phyloP scores from a whole-genome alignment of 768 basidiomycete genomes.

The Suillus brevipes region DNA sequence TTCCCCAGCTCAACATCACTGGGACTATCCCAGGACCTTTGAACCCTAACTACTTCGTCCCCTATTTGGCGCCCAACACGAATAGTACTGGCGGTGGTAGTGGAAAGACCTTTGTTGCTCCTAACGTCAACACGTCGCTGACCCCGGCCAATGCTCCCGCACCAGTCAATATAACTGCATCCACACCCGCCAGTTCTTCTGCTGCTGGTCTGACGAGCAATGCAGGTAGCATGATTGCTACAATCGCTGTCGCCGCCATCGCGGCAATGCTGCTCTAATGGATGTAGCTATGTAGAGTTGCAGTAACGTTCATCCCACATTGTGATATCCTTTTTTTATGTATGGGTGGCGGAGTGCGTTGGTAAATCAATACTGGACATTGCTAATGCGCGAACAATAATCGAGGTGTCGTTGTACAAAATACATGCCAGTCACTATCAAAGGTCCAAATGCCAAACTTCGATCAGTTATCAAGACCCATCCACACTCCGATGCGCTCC shows the following conservation, averaged over 20 bases:
- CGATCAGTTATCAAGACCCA: slow-evolving; percentile 16
- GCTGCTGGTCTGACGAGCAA: background rate
- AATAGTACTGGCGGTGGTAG: slow-evolving; percentile 42
- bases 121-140: slow-evolving; percentile 35
- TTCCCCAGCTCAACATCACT: slow-evolving; percentile 43
- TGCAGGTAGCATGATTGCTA: background rate
- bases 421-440: background rate
- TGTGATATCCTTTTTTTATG: background rate
- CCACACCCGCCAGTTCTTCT: background rate
- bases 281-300: background rate
- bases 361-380: background rate
- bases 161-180: slow-evolving; percentile 42
- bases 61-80: slow-evolving; percentile 45
- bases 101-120: slow-evolving; percentile 40
- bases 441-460: background rate
- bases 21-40: slow-evolving; percentile 45
- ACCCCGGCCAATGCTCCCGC: slow-evolving; percentile 35
- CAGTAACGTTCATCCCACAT: background rate
- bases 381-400: background rate
- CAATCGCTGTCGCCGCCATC: background rate
- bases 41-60: slow-evolving; percentile 40
- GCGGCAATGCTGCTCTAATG: slow-evolving; percentile 1
- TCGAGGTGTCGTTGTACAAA: background rate
- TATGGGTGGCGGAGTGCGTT: background rate
- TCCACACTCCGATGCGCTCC: slow-evolving; percentile 31